Conservation (phyloP, 768 basidiomycete species). For the Rhodotorula paludigena region DNA sequence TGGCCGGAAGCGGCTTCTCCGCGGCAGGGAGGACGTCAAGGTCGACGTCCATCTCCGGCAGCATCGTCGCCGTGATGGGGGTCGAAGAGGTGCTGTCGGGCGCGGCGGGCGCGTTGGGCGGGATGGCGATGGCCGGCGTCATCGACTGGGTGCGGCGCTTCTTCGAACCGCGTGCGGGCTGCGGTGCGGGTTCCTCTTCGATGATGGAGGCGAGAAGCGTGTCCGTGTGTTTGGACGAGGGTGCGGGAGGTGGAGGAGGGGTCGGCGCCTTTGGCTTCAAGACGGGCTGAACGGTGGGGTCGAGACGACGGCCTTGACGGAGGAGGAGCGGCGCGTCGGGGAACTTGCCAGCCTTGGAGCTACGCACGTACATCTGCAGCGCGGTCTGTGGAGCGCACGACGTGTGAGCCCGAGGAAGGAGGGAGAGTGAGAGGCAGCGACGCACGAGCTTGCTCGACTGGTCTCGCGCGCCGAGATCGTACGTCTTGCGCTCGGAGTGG, state of each 20-base stretch:
- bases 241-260: conserved; percentile 11
- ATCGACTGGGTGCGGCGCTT: conserved; percentile 9
- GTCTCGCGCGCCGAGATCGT: conserved; percentile 78
- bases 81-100: too few relatives aligned
- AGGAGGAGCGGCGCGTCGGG: conserved; percentile 73
- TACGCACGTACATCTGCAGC: conserved; percentile 75
- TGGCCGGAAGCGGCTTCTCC: background rate
- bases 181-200: background rate
- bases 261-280: conserved; percentile 18
- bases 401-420: background rate
- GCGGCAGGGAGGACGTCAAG: background rate
- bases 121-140: background rate
- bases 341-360: conserved; percentile 70
- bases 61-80: background rate
- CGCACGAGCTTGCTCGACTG: conserved; percentile 69
- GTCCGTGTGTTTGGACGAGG: background rate
- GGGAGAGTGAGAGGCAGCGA: background rate
- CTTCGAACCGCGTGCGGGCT: background rate
- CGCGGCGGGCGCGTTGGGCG: background rate
- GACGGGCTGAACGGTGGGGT: conserved; percentile 46
- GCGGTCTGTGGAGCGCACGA: conserved; percentile 66
- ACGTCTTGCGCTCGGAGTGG: conserved; percentile 61
- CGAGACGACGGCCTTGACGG: conserved; percentile 81
- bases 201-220: background rate
- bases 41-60: background rate